Percentiles rank a stretch among this genome's conserved stretches.
These are phyloP conservation scores for Ascomycota sp. DNA, from an alignment of 2,329 filamentous ascomycete species.

Conservation along the genomic window DNA sequence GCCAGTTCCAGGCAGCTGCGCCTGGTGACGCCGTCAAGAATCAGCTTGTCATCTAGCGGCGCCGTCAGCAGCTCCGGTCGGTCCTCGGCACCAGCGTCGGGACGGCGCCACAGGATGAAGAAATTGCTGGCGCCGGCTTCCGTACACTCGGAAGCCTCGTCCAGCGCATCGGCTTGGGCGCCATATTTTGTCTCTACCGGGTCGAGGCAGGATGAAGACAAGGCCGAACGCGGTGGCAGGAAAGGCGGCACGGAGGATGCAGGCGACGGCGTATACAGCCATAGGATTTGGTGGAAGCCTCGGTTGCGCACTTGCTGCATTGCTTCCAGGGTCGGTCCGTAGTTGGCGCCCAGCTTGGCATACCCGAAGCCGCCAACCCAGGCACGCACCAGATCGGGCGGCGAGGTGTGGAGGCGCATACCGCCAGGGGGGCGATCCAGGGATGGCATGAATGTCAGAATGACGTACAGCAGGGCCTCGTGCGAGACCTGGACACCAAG, in stretches of 20 bases:
- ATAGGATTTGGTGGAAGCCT: conserved; percentile 80
- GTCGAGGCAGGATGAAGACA: too few relatives aligned
- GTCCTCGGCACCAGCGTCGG: conserved; percentile 9
- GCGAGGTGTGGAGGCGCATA: conserved; percentile 55
- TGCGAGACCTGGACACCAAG: conserved; percentile 61
- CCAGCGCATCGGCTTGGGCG: not conserved
- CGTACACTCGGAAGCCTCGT: conserved; percentile 44
- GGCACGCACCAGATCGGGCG: conserved; percentile 64
- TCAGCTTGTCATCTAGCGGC: conserved; percentile 59
- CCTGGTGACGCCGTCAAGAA: conserved; percentile 74
- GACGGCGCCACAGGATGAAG: conserved; percentile 53
- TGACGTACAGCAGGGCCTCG: conserved; percentile 75
- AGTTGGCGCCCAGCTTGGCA: conserved; percentile 85
- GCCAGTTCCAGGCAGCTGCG: conserved; percentile 56
- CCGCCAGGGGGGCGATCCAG: conserved; percentile 30
- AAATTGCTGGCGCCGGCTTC: conserved; percentile 87
- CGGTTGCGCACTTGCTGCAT: conserved; percentile 48
- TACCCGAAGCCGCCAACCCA: conserved; percentile 88
- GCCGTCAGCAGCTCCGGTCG: conserved; percentile 56
- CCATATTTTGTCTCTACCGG: too few relatives aligned
- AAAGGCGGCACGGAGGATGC: conserved; percentile 5
- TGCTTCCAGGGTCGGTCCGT: conserved; percentile 61
- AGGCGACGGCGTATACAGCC: conserved; percentile 44
- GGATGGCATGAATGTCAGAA: conserved; percentile 39
- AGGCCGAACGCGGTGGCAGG: too few relatives aligned